Base-by-base conservation (phyloP, 768 basidiomycete genomes). In the Tephrocybe sp. region DNA sequence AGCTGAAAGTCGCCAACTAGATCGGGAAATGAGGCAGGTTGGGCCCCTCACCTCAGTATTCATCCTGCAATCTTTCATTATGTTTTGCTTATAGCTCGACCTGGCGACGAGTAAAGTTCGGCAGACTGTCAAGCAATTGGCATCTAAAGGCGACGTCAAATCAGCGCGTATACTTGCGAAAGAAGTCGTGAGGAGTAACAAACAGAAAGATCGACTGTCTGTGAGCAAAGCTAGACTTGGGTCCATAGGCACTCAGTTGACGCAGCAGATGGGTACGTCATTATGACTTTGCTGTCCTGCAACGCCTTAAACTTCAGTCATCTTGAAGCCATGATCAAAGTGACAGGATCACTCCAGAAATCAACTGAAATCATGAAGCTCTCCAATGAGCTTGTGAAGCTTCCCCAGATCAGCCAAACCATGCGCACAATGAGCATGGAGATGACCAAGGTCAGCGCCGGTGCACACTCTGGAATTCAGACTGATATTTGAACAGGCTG, bases 361-460 rank as follows among this genome's bases (percentile, higher is more conserved):
- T 97, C 94, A 6, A 94, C 96, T 1, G 95, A 98, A 67, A 98
- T 98, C 55, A 98, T 99, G 95, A 98, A 90, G 71, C 77, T 95
- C 36, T 95, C 94, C n/a, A 98, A 96, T 71, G 73, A 87, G 23
- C 79, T 98, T 41, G 75, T 98, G 58, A 94, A 86, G 62, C 77
- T 99, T 14, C 97, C 97, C 15, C 93, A 98, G 67, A 83, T 98
- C 42, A 89, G 87, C 69, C 86, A 84, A 56, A 81, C 83, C 0
- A 99, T 99, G 97, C 83, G 93, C 30, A 90, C 97, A 63, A 95
- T 99, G 93, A 93, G 89, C 60, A 93, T 95, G 88, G 97, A 99
- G 70, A 98, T 98, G 97, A 98, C 91, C 55, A 98, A 98, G 83
- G 96, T 88, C 58, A 34, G 75, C 6, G 14, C 15, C 25, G 24